phyloP scores from a whole-genome alignment of 441 rosid genomes.

The Populus hybrid region DNA sequence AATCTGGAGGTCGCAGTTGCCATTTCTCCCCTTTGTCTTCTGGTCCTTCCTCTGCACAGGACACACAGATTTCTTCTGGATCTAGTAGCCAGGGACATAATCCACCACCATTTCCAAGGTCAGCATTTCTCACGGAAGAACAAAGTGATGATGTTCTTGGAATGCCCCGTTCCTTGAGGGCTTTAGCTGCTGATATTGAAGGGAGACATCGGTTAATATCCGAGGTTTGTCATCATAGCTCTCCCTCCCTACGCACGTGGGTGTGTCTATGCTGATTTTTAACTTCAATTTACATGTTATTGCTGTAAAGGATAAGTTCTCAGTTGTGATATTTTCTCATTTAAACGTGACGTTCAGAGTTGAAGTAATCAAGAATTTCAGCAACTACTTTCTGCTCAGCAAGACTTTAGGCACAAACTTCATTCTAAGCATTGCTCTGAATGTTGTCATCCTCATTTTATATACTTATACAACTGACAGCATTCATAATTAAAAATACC shows the following conservation, averaged over 20 bases:
- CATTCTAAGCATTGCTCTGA: background rate
- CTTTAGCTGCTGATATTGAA: constrained; percentile 63
- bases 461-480: background rate
- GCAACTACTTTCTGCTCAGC: background rate
- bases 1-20: constrained; percentile 48
- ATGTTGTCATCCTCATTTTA: background rate
- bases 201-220: constrained; percentile 74
- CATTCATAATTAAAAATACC: background rate
- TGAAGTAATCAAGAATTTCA: background rate
- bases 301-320: background rate
- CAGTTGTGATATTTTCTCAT: background rate
- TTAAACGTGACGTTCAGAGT: background rate
- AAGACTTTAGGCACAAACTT: background rate
- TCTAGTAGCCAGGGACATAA: constrained; percentile 50
- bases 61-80: constrained; percentile 42
- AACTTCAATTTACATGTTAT: background rate
- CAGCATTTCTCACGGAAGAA: constrained; percentile 54
- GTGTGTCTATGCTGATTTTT: constrained; percentile 3
- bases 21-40: constrained; percentile 51
- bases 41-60: constrained; percentile 53
- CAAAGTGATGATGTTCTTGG: constrained; percentile 55
- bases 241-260: background rate
- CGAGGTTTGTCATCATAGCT: constrained; percentile 50
- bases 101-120: constrained; percentile 46
- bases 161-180: constrained; percentile 59